phyloP scores from a whole-genome alignment of 345 rosid species.

The Salix exigua region DNA sequence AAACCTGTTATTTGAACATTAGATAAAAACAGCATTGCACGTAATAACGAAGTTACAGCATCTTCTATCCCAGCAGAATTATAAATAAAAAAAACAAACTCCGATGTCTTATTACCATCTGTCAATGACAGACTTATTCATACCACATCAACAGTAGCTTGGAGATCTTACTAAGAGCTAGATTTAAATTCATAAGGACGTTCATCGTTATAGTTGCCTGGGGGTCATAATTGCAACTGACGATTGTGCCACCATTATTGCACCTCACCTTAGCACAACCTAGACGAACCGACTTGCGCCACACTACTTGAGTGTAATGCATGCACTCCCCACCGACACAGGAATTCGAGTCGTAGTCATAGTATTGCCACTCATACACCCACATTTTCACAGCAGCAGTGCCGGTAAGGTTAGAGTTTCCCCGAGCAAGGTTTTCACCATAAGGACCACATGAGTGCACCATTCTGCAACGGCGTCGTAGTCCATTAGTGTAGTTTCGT shows the following conservation, averaged over 20 bases:
- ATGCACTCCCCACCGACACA: constrained; percentile 14
- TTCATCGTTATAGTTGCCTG: neutral
- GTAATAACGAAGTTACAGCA: no score
- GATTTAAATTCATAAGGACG: constrained; percentile 11
- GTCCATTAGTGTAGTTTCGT: constrained; percentile 20
- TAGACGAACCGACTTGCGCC: constrained; percentile 6
- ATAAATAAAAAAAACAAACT: no score
- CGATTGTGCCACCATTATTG: constrained; percentile 18
- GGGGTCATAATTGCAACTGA: constrained; percentile 33
- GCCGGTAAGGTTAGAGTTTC: constrained; percentile 13
- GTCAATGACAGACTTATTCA: no score
- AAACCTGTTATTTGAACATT: no score
- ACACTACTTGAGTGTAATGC: constrained; percentile 38
- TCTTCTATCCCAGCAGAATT: no score
- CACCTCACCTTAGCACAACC: constrained; percentile 29
- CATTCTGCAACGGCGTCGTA: constrained; percentile 23
- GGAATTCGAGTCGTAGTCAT: constrained; percentile 8
- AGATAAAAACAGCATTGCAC: no score
- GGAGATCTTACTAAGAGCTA: neutral
- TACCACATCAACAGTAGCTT: neutral
- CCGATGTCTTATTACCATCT: no score
- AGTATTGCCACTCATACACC: constrained; percentile 22
- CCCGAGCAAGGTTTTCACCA: constrained; percentile 36
- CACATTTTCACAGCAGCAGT: constrained; percentile 21
- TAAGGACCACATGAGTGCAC: constrained; percentile 36